phyloP scores from a whole-genome alignment of 1,139 yeast genomes.

The Yamadazyma atmosphaerica region DNA sequence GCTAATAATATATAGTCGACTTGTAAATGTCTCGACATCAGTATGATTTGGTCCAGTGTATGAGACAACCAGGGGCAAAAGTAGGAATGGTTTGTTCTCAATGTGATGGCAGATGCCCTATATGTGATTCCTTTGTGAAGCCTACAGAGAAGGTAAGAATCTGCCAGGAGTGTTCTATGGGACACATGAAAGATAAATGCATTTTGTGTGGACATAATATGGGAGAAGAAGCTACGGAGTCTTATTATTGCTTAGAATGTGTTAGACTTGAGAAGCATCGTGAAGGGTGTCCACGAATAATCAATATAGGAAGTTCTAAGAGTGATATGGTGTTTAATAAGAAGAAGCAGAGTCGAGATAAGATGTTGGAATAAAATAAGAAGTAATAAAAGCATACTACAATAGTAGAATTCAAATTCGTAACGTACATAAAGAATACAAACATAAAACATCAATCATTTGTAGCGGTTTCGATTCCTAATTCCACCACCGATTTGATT shows the following conservation, averaged over 20 bases:
- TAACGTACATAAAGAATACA: not conserved
- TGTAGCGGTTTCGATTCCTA: conserved; percentile 26
- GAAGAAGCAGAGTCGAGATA: conserved; percentile 18
- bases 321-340: conserved; percentile 68
- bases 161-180: conserved; percentile 85
- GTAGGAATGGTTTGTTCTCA: conserved; percentile 74
- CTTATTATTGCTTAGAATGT: conserved; percentile 87
- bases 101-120: conserved; percentile 92
- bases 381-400: too few species aligned
- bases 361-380: too few species aligned
- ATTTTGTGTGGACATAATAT: conserved; percentile 65
- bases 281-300: conserved; percentile 89
- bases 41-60: conserved; percentile 80
- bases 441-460: not conserved
- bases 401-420: too few species aligned
- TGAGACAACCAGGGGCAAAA: conserved; percentile 79
- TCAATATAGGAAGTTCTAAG: conserved; percentile 76
- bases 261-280: conserved; percentile 76
- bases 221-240: conserved; percentile 52
- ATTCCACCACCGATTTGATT: conserved; percentile 35
- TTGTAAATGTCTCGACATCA: conserved; percentile 97
- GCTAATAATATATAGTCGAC: too few species aligned
- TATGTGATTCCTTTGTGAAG: conserved; percentile 84
- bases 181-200: conserved; percentile 64
- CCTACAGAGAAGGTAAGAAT: conserved; percentile 71